These are phyloP conservation scores for Coemansia brasiliensis DNA, from an alignment of 192 early-diverging fungal genomes.

Conservation along the genomic window DNA sequence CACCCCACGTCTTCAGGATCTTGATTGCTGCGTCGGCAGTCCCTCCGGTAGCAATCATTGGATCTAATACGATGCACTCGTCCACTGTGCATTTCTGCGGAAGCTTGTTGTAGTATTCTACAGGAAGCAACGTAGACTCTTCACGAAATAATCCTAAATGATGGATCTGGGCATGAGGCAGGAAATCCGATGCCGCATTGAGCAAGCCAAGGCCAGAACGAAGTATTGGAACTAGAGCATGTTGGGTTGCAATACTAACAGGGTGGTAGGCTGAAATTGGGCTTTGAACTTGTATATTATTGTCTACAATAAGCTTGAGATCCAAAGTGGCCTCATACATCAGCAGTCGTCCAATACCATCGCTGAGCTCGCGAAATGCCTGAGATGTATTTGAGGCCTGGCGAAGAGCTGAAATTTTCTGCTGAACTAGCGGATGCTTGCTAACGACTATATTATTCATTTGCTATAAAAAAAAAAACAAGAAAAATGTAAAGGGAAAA, in stretches of 20 bases:
- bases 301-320: slow-evolving; percentile 20
- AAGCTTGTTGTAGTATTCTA: slow-evolving; percentile 94
- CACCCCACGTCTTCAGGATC: slow-evolving; percentile 80
- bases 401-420: slow-evolving; percentile 62
- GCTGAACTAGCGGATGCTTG: slow-evolving; percentile 59
- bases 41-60: slow-evolving; percentile 80
- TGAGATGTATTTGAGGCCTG: slow-evolving; percentile 50
- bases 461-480: background rate
- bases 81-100: slow-evolving; percentile 68
- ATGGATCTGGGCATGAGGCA: slow-evolving; percentile 71
- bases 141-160: slow-evolving; percentile 84
- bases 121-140: slow-evolving; percentile 75
- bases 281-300: slow-evolving; percentile 36
- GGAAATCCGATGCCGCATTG: slow-evolving; percentile 55
- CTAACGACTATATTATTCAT: slow-evolving; percentile 45
- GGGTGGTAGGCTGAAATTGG: slow-evolving; percentile 55
- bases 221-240: slow-evolving; percentile 66
- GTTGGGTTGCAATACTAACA: slow-evolving; percentile 26
- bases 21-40: slow-evolving; percentile 76
- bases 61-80: slow-evolving; percentile 74
- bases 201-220: slow-evolving; percentile 66
- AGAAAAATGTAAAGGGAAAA: no score
- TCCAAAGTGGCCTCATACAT: slow-evolving; percentile 65
- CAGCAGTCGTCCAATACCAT: slow-evolving; percentile 57
- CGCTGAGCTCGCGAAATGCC: slow-evolving; percentile 56